Conservation (phyloP, 495 filamentous ascomycete species). For the Tuber magnatum region DNA sequence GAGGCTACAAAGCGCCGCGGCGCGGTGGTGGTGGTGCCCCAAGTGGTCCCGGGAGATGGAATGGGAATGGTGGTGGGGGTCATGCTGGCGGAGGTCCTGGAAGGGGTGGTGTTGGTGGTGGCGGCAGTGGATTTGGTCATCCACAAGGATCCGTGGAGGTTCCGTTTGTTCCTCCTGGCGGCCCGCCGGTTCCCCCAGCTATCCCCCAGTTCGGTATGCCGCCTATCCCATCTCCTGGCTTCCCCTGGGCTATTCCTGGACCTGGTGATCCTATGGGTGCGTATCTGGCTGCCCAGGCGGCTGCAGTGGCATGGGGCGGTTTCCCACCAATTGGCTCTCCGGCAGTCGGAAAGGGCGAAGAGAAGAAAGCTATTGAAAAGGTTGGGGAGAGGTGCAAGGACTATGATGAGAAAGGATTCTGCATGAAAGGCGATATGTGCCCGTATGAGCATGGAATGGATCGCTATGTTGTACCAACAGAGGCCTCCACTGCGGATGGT, state of each 20-base stretch:
- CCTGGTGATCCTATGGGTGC: constrained; percentile 61
- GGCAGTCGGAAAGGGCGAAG: constrained; percentile 40
- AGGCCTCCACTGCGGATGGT: constrained; percentile 41
- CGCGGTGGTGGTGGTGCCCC: constrained; percentile 52
- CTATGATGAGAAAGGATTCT: constrained; percentile 84
- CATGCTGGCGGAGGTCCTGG: constrained; percentile 26
- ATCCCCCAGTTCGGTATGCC: constrained; percentile 43
- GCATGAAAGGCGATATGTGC: constrained; percentile 67
- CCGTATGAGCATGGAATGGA: constrained; percentile 73
- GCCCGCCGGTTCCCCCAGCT: constrained; percentile 32
- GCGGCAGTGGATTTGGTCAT: constrained; percentile 8
- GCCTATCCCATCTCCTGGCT: constrained; percentile 41
- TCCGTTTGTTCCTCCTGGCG: constrained; percentile 32
- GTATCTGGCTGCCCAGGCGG: constrained; percentile 62
- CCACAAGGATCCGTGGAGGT: constrained; percentile 22
- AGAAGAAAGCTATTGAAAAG: constrained; percentile 43
- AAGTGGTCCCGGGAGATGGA: constrained; percentile 47
- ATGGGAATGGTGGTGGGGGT: constrained; percentile 37
- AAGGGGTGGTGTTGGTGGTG: constrained; percentile 30
- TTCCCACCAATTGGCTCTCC: constrained; percentile 47
- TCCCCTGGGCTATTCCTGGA: constrained; percentile 48
- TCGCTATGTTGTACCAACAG: constrained; percentile 47
- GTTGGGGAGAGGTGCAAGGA: constrained; percentile 64
- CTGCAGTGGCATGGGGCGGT: constrained; percentile 55
- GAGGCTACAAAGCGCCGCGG: constrained; percentile 66